Evolutionary conservation across 2,329 filamentous ascomycete genomes (phyloP).

Genomic region (Fusarium sterilihyphosum): DNA sequence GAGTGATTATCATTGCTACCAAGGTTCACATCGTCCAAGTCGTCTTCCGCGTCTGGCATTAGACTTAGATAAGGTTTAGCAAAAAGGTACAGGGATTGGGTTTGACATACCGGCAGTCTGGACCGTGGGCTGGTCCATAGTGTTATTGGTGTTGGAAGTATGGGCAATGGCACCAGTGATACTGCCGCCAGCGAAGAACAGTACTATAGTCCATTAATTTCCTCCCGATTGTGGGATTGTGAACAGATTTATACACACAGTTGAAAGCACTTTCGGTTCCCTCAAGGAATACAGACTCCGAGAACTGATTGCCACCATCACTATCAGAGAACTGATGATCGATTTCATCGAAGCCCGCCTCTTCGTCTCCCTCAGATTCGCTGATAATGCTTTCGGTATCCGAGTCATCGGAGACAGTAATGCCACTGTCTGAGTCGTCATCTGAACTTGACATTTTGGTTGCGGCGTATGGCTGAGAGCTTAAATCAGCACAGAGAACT

Average conservation of each 20-base stretch:
- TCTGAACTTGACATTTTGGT: background rate
- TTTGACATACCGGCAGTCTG: background rate
- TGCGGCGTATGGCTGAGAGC: background rate
- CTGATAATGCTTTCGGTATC: background rate
- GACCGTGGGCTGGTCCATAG: background rate
- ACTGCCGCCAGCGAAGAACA: background rate
- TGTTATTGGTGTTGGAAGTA: too few species aligned
- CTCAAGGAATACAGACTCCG: background rate
- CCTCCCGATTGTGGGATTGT: rapidly evolving
- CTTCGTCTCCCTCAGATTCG: background rate
- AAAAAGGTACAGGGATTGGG: background rate
- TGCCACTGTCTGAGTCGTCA: background rate
- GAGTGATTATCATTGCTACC: background rate
- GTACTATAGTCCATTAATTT: background rate
- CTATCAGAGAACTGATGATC: background rate
- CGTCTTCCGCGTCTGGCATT: background rate
- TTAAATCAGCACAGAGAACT: too few species aligned
- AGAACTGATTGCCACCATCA: background rate
- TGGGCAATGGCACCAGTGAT: background rate
- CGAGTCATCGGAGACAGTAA: background rate
- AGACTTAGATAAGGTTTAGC: background rate
- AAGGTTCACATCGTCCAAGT: background rate
- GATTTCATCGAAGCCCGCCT: background rate
- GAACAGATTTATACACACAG: background rate
- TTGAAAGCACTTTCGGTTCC: background rate